Evolutionary conservation across 2,329 filamentous ascomycete species (phyloP).

Genomic region (Sporothrix phasma): DNA sequence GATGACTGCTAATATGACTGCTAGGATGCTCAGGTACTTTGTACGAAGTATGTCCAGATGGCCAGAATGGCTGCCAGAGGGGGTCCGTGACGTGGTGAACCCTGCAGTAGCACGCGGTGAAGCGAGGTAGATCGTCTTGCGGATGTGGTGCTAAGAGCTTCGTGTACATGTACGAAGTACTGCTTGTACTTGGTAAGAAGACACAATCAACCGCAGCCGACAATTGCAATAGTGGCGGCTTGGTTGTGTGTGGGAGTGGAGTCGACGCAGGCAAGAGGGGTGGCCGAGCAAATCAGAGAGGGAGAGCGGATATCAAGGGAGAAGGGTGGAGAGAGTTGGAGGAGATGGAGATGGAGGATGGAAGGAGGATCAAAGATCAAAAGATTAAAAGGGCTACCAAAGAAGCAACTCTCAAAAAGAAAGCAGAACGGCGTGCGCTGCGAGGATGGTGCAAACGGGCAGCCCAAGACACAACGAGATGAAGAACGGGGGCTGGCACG

Average conservation of each 20-base stretch:
- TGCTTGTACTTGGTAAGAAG: too few relatives aligned
- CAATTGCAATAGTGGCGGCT: not conserved
- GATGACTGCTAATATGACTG: too few relatives aligned
- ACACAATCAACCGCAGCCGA: not conserved
- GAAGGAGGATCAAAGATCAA: not conserved
- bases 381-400: not conserved
- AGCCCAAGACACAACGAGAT: not conserved
- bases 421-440: not conserved
- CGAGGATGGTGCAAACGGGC: not conserved
- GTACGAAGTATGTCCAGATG: too few relatives aligned
- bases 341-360: not conserved
- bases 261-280: not conserved
- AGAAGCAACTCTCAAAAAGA: not conserved
- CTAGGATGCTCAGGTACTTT: too few relatives aligned
- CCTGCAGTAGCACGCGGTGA: conserved; percentile 11
- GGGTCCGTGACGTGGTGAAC: conserved; percentile 6
- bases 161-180: not conserved
- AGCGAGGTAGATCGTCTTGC: conserved; percentile 11
- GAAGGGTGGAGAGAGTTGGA: not conserved
- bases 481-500: not conserved
- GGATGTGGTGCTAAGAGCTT: not conserved
- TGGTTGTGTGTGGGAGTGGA: conserved; percentile 2
- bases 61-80: not conserved
- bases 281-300: not conserved
- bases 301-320: not conserved